A percentile compares a stretch with the other conserved stretches of the same genome.
Conservation (phyloP, 2,329 filamentous ascomycete genomes). For the Colletotrichum salicis region DNA sequence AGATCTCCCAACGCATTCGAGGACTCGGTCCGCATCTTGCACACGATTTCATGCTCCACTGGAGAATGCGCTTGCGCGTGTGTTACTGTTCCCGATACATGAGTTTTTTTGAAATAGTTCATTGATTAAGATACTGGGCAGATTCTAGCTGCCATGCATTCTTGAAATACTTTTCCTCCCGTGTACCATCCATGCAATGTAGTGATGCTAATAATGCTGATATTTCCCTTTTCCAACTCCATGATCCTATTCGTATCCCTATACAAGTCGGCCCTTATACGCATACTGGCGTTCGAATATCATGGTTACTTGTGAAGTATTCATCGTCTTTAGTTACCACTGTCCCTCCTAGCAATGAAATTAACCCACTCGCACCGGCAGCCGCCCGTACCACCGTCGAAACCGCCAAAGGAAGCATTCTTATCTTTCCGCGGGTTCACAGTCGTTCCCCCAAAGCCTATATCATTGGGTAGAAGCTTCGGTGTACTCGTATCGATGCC, state of each 20-base stretch:
- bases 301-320: background rate
- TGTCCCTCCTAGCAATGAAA: conserved; percentile 46
- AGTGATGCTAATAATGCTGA: background rate
- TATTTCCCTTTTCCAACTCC: background rate
- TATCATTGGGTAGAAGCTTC: conserved; percentile 59
- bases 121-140: conserved; percentile 16
- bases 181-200: conserved; percentile 2
- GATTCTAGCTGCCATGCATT: conserved; percentile 17
- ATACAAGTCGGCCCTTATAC: background rate
- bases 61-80: too few species aligned
- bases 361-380: conserved; percentile 73
- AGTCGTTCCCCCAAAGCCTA: conserved; percentile 60
- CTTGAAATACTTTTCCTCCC: background rate
- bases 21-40: too few species aligned
- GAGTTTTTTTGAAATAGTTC: background rate
- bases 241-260: conserved; percentile 16
- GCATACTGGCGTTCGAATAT: background rate
- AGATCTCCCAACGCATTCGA: background rate
- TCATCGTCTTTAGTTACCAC: background rate
- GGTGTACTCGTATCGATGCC: conserved; percentile 56
- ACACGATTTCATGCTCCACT: too few species aligned
- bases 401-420: conserved; percentile 64
- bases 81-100: too few species aligned
- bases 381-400: conserved; percentile 72
- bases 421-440: conserved; percentile 61